Evolutionary conservation across 345 rosid genomes (phyloP), one percentile per base, ranked within the genome.

Genomic region (Populus tremula): DNA sequence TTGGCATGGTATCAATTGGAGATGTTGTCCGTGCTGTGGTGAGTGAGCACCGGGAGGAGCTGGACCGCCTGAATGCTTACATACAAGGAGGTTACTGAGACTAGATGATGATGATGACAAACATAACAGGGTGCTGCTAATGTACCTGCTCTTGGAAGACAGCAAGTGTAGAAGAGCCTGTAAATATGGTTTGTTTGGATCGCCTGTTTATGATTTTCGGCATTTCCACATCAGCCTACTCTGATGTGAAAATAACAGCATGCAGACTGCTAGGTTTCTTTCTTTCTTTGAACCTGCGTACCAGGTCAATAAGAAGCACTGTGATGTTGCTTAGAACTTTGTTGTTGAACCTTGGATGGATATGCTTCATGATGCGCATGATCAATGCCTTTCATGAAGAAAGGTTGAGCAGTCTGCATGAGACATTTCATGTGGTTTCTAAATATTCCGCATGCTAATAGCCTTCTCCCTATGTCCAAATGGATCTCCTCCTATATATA

Each of bases 21-120:
- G 99, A 96, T 78, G 99, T 96, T 70, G 99, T 96, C 23, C 99
- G 98, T 75, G 99, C 99, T 8, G 99, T 96, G 82, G 98, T 96
- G 84, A 85, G 76, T 14, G 99, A 96, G 88, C 97, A 96, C 75
- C 80, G 98, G 11, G 94, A 91, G 83, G 98, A 96, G 91, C 77
- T 96, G 83, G 78, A 96, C 84, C 96, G 99, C 80, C 75, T 96
- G 82, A 96, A 90, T 72, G 98, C 96, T 10, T 96, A 29, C 80
- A 96, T 96, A 43, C 99, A 93, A 75, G 99, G 99, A 72, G 98
- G 98, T 73, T 96, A 53, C n/a, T 53, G 59, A 53, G 59, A 96
- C 87, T 93, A 90, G 85, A 84, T 61, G 84, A 77, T 70, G 85
- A 84, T 61, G 86, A 83, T 33, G 79, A 85, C 20, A 70, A 80